Percentiles rank a stretch among this genome's conserved stretches.
Conservation (phyloP, 2,329 filamentous ascomycete species). For the Microsporum audouinii region DNA sequence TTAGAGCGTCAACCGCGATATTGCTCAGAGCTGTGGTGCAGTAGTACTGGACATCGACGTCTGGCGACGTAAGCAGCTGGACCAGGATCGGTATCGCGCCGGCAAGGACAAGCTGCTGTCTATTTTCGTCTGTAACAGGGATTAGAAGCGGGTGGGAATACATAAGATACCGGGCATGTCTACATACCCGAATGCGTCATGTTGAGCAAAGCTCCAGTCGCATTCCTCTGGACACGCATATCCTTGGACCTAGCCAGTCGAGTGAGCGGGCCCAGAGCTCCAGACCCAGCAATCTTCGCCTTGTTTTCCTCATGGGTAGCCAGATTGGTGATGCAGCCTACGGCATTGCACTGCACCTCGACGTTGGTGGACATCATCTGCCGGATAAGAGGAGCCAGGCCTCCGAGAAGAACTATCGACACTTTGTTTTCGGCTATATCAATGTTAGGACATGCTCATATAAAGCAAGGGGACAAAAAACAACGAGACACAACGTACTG, state of each 20-base stretch:
- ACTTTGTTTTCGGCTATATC: constrained; percentile 87
- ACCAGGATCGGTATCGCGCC: constrained; percentile 97
- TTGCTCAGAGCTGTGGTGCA: constrained; percentile 98
- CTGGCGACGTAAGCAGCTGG: constrained; percentile 78
- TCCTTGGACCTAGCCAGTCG: constrained; percentile 92
- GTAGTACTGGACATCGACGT: constrained; percentile 98
- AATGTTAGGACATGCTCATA: not conserved
- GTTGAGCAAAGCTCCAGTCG: constrained; percentile 88
- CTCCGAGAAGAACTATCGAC: constrained; percentile 82
- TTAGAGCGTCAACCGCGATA: constrained; percentile 86
- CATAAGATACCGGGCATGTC: not conserved
- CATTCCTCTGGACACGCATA: constrained; percentile 96
- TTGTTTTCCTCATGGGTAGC: constrained; percentile 99
- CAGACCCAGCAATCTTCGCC: constrained; percentile 92
- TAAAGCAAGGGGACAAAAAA: not conserved
- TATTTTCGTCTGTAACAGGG: constrained; percentile 68
- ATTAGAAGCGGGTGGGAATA: not conserved
- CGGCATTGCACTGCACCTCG: constrained; percentile 97
- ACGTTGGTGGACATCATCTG: constrained; percentile 98
- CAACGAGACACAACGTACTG: constrained; percentile 48
- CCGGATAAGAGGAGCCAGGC: constrained; percentile 79
- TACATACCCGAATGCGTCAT: constrained; percentile 91
- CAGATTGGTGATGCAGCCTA: constrained; percentile 96
- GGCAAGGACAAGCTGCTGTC: constrained; percentile 91
- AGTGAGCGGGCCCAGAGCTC: constrained; percentile 81